phyloP scores from a whole-genome alignment of 345 rosid species.

The Iberis pinnata region DNA sequence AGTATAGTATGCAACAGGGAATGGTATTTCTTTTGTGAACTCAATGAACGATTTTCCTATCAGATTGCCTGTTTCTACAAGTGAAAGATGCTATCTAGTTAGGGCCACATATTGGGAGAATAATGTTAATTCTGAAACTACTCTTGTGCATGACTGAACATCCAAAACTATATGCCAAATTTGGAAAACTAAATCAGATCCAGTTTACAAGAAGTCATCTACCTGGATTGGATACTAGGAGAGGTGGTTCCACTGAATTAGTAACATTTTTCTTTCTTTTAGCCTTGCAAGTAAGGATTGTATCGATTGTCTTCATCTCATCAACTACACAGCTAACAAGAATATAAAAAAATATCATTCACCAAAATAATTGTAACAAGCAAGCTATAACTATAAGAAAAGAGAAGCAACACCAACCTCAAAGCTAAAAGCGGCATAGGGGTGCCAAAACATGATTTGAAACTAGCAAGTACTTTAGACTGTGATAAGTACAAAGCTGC shows the following conservation, averaged over 20 bases:
- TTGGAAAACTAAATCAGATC: not conserved
- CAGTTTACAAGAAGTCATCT: not conserved
- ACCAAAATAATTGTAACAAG: not conserved
- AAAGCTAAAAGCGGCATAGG: constrained; percentile 68
- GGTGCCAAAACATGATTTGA: constrained; percentile 65
- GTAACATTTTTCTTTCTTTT: constrained; percentile 55
- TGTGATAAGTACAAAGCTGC: constrained; percentile 76
- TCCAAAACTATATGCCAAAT: not conserved
- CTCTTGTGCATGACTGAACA: not conserved
- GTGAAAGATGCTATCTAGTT: constrained; percentile 6
- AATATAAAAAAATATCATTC: constrained; percentile 19
- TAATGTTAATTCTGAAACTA: not conserved
- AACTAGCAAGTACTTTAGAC: constrained; percentile 52
- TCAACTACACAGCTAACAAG: constrained; percentile 74
- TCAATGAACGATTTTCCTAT: constrained; percentile 33
- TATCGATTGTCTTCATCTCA: constrained; percentile 69
- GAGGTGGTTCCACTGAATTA: constrained; percentile 30
- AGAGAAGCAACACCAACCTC: constrained; percentile 47
- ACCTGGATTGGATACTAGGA: constrained; percentile 49
- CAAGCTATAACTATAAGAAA: not conserved
- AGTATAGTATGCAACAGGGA: constrained; percentile 66
- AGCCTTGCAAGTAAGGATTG: constrained; percentile 68
- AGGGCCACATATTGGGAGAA: not conserved
- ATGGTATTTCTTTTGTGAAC: constrained; percentile 60
- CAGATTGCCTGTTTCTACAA: constrained; percentile 34